phyloP scores from a whole-genome alignment of 2,329 filamentous ascomycete genomes.

The Fonsecaea erecta region DNA sequence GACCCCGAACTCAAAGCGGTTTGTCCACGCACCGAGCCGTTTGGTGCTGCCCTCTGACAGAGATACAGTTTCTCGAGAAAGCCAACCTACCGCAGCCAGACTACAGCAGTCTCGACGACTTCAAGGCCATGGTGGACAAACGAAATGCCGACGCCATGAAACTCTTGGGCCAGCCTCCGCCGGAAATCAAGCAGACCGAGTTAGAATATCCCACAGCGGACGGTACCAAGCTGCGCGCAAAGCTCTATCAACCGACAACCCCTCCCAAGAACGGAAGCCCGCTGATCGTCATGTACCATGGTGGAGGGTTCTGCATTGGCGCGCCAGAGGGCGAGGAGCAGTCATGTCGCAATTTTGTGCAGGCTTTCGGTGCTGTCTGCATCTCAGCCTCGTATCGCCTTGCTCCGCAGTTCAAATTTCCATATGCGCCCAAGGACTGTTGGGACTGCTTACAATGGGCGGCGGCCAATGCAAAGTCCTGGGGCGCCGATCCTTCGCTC shows the following conservation, averaged over 20 bases:
- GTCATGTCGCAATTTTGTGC: constrained; percentile 34
- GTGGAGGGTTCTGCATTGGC: constrained; percentile 40
- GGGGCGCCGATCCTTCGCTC: constrained; percentile 47
- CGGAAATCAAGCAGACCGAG: constrained; percentile 35
- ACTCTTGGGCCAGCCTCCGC: constrained; percentile 28
- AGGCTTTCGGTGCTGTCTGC: constrained; percentile 35
- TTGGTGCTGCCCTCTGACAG: constrained; percentile 4
- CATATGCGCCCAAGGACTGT: constrained; percentile 35
- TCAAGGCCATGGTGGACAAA: constrained; percentile 30
- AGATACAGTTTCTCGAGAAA: constrained; percentile 31
- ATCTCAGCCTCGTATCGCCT: constrained; percentile 34
- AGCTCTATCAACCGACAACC: constrained; percentile 35
- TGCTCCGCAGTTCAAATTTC: constrained; percentile 37
- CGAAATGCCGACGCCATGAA: constrained; percentile 28
- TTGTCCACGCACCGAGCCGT: constrained; percentile 20
- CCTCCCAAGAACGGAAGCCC: constrained; percentile 28
- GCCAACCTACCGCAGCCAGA: constrained; percentile 31
- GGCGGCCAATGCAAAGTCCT: constrained; percentile 45
- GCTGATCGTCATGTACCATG: constrained; percentile 38
- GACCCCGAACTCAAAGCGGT: constrained; percentile 41
- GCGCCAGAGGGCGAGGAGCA: constrained; percentile 37
- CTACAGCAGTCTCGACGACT: constrained; percentile 30
- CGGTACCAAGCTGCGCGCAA: constrained; percentile 37
- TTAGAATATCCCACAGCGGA: constrained; percentile 36
- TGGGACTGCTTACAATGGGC: constrained; percentile 38